Evolutionary conservation across 139 green algal genomes (phyloP).

Genomic region (Asterochloris sp.): DNA sequence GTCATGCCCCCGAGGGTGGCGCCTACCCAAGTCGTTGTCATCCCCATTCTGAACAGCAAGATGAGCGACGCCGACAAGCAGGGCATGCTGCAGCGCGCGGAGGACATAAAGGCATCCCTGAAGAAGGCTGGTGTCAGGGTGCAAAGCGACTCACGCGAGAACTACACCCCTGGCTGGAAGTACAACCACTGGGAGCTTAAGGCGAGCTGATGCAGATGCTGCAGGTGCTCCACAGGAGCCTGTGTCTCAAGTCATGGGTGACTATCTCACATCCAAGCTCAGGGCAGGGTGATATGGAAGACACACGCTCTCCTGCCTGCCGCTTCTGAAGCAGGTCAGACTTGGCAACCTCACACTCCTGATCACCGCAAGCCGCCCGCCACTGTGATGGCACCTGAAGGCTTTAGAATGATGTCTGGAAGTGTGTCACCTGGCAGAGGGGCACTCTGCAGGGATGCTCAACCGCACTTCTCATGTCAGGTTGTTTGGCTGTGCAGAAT

Average conservation of each 20-base stretch:
- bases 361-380: too few species aligned
- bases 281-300: background rate
- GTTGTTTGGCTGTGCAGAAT: too few species aligned
- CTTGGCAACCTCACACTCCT: too few species aligned
- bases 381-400: too few species aligned
- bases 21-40: constrained; percentile 71
- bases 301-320: background rate
- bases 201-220: constrained; percentile 1
- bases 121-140: constrained; percentile 63
- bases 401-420: too few species aligned
- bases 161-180: constrained; percentile 99
- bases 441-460: too few species aligned
- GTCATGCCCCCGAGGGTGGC: constrained; percentile 91
- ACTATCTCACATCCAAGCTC: background rate
- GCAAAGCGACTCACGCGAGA: constrained; percentile 77
- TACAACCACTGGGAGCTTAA: constrained; percentile 99
- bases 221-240: background rate
- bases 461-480: too few species aligned
- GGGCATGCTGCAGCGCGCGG: constrained; percentile 23
- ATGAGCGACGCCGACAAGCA: constrained; percentile 46
- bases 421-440: too few species aligned
- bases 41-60: constrained; percentile 86
- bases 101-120: constrained; percentile 41
- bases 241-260: background rate
- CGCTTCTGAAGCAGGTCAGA: background rate